Evolutionary conservation across 176 grass and related monocot genomes (phyloP).

Genomic region (Aegilops tauschii): DNA sequence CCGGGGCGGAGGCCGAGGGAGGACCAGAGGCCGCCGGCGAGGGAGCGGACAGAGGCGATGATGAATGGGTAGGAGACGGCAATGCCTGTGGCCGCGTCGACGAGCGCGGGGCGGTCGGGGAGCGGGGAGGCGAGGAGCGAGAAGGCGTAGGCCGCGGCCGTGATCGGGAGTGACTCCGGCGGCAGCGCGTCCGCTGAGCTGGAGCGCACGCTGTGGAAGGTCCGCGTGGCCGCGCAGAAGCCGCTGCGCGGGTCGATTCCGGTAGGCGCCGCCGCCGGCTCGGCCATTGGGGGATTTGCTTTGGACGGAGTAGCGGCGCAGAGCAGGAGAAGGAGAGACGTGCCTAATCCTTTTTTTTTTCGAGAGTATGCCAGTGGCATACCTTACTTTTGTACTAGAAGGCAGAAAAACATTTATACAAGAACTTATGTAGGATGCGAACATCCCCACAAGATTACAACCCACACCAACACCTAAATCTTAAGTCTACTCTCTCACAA

Average conservation of each 20-base stretch:
- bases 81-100: constrained; percentile 48
- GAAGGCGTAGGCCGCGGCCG: constrained; percentile 48
- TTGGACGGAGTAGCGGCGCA: no score
- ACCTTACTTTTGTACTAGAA: no score
- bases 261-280: neutral
- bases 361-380: no score
- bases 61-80: constrained; percentile 52
- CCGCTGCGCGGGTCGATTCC: constrained; percentile 47
- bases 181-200: neutral
- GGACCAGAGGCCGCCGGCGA: constrained; percentile 40
- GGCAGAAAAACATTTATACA: no score
- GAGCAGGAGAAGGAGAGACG: no score
- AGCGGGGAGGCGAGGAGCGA: constrained; percentile 40
- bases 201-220: constrained; percentile 59
- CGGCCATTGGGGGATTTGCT: neutral
- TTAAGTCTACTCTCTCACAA: no score
- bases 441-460: no score
- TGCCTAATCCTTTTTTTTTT: no score
- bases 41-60: constrained; percentile 45
- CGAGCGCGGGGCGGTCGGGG: constrained; percentile 39
- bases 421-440: no score
- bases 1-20: constrained; percentile 36
- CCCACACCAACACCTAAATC: no score
- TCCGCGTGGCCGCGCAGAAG: constrained; percentile 48
- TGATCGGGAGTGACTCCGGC: constrained; percentile 44